phyloP scores from a whole-genome alignment of 345 rosid genomes.

The Gossypium turneri region DNA sequence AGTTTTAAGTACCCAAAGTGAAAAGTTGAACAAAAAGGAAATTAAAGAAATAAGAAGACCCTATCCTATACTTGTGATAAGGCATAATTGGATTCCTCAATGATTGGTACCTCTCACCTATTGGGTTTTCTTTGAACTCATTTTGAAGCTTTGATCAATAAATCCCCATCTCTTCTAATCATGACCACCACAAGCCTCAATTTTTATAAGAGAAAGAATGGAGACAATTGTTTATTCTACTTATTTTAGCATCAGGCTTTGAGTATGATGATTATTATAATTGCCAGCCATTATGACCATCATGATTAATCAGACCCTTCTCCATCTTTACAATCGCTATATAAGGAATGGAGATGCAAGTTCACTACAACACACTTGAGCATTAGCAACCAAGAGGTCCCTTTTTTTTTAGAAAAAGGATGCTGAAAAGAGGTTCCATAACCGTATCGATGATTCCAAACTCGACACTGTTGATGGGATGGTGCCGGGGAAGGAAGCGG shows the following conservation, averaged over 20 bases:
- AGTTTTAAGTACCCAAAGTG: not conserved
- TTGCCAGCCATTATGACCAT: conserved; percentile 40
- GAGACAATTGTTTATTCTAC: conserved; percentile 7
- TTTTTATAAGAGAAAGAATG: not conserved
- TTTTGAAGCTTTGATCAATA: not conserved
- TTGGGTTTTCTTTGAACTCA: conserved; percentile 2
- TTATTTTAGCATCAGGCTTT: conserved; percentile 19
- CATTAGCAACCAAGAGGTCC: not conserved
- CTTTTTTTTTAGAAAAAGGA: not conserved
- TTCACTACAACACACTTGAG: not conserved
- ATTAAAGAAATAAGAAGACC: not conserved
- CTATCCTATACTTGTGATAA: not conserved
- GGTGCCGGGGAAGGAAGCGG: conserved; percentile 47
- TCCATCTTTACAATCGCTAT: conserved; percentile 11
- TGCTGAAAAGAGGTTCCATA: conserved; percentile 29
- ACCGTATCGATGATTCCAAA: conserved; percentile 29
- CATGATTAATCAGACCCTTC: conserved; percentile 27
- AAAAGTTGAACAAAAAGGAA: not conserved
- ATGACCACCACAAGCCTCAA: conserved; percentile 38
- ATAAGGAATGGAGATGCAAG: not conserved
- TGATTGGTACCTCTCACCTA: conserved; percentile 24
- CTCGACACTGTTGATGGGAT: conserved; percentile 32
- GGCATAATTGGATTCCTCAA: conserved; percentile 10
- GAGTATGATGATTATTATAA: conserved; percentile 33
- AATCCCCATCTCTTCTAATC: conserved; percentile 36